Evolutionary conservation across 2,329 filamentous ascomycete species (phyloP), one percentile per base, ranked within the genome.

Genomic region (Lecanicillium sp.): DNA sequence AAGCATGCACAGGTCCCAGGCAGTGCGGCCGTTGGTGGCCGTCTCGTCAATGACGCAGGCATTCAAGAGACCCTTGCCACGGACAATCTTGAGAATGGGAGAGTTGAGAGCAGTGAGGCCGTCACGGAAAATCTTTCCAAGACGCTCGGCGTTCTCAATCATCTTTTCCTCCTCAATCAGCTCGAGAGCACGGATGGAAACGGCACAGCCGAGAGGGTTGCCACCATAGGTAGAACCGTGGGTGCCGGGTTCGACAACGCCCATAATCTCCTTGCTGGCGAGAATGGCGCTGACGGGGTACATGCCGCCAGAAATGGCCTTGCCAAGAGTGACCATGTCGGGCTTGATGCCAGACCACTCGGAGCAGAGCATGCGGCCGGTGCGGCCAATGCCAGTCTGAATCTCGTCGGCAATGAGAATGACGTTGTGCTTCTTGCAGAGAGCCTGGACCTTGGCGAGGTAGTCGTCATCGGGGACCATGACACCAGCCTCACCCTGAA

Each of bases 191-290:
- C 89, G 85, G 57, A 98, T 95, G 17, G 90, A 94, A 20, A 98
- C 86, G 29, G 92, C 92, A 51, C 88, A 96, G 17, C 89, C 92
- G 11, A 98, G 73, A 14, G 92, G 92, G 65, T 98, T 98, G 36
- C 92, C 92, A 45, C 92, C 92, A 56, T 96, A 98, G n/a, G 92
- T 98, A 30, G 87, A 95, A 35, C 92, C 92, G 64, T 98, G 92
- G 18, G 92, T 96, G 43, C 92, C 92, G 18, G 92, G 86, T 71
- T 98, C 92, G 47, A 98, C 73, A 9, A 90, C 92, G 49, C 95
- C 75, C 89, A 98, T 95, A 47, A 96, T 73, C 41, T 95, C 89
- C 65, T 83, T 88, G 53, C 80, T 80, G 45, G 84, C 83, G 37
- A 98, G 73, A 35, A 98, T 89, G 53, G 83, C 88, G 45, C 88